A percentile compares a stretch with the other conserved stretches of the same genome.
phyloP scores from a whole-genome alignment of 2,329 filamentous ascomycete species.

The Hypoxylon sp. region DNA sequence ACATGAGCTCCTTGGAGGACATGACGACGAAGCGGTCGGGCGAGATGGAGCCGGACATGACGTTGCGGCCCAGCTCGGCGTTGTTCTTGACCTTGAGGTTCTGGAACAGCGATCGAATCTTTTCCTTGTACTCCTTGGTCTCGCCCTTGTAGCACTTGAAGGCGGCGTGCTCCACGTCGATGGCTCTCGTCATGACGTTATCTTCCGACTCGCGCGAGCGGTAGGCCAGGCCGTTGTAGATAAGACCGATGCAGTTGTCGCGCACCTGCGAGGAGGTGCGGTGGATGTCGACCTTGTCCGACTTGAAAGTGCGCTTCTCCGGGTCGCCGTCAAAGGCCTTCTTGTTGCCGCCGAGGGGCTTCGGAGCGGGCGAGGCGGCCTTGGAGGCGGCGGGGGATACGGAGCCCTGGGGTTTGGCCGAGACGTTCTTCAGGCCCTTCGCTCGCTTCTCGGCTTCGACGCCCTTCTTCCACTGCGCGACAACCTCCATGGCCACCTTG shows the following conservation, averaged over 20 bases:
- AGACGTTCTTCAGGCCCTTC: conserved; percentile 45
- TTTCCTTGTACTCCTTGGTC: conserved; percentile 78
- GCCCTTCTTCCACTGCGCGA: conserved; percentile 85
- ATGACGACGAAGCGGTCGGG: conserved; percentile 82
- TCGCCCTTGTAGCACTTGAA: conserved; percentile 75
- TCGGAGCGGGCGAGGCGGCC: conserved; percentile 50
- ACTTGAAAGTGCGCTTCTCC: conserved; percentile 81
- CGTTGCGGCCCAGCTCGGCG: conserved; percentile 74
- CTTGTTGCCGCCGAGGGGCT: conserved; percentile 59
- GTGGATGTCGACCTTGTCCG: conserved; percentile 80
- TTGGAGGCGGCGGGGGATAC: conserved; percentile 60
- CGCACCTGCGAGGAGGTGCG: conserved; percentile 77
- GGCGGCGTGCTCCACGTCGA: conserved; percentile 85
- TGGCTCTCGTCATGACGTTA: conserved; percentile 74
- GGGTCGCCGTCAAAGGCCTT: conserved; percentile 68
- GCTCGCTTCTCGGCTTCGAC: conserved; percentile 71
- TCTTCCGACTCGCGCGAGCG: conserved; percentile 75
- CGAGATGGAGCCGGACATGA: conserved; percentile 77
- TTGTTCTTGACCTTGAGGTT: conserved; percentile 96
- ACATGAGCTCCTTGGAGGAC: conserved; percentile 91
- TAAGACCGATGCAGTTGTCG: conserved; percentile 85
- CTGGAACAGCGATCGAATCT: conserved; percentile 90
- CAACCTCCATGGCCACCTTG: conserved; percentile 79
- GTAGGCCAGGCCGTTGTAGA: conserved; percentile 88
- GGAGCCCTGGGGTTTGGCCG: conserved; percentile 57